Conservation (phyloP, 108 stramenopile genomes). For the Cyclotella distinguenda region DNA sequence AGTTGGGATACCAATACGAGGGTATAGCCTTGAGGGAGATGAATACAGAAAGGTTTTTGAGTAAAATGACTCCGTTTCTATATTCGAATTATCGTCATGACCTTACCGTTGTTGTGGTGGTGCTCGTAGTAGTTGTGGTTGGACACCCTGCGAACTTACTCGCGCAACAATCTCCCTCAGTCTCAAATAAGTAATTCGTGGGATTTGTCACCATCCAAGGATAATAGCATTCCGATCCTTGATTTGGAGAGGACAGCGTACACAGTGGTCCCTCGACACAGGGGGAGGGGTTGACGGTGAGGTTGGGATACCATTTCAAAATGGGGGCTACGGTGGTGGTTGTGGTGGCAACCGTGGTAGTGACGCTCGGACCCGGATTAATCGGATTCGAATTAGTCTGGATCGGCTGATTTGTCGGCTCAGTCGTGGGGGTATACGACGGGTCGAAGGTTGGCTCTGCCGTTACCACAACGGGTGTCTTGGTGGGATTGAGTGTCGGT, state of each 20-base stretch:
- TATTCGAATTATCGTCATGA: too few species aligned
- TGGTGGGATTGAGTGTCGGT: too few species aligned
- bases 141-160: neutral
- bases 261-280: neutral
- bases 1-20: conserved; percentile 1
- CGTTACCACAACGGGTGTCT: too few species aligned
- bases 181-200: neutral
- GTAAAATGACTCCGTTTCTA: too few species aligned
- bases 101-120: neutral
- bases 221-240: neutral
- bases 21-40: too few species aligned
- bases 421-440: neutral
- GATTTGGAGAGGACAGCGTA: neutral
- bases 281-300: neutral
- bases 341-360: neutral
- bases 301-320: neutral
- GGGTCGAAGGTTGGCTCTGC: neutral
- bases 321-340: neutral
- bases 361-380: neutral
- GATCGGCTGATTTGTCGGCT: neutral
- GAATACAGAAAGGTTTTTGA: too few species aligned
- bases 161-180: neutral
- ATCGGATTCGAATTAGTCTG: neutral
- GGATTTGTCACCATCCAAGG: neutral
- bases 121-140: neutral